Conservation (phyloP, 2,329 filamentous ascomycete species). For the Cladosporium sp. region DNA sequence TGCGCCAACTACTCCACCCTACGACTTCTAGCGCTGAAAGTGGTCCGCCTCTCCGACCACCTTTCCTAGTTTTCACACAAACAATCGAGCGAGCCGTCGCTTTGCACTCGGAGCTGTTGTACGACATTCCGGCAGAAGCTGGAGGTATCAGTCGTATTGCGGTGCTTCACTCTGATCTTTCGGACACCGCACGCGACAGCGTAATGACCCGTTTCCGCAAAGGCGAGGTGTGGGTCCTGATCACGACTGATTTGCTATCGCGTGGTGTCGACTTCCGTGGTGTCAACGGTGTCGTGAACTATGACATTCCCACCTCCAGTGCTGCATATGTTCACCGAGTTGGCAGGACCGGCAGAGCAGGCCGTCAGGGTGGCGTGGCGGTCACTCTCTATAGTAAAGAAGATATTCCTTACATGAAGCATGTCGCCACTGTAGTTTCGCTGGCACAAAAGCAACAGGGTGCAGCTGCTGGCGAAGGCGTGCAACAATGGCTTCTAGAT, state of each 20-base stretch:
- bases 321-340: conserved; percentile 92
- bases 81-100: conserved; percentile 89
- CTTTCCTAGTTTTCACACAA: conserved; percentile 94
- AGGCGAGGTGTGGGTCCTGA: conserved; percentile 93
- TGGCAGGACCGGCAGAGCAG: conserved; percentile 85
- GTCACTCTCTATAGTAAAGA: conserved; percentile 96
- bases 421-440: conserved; percentile 88
- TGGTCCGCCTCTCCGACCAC: conserved; percentile 65
- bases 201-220: conserved; percentile 89
- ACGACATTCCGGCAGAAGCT: conserved; percentile 87
- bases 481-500: conserved; percentile 86
- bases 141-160: conserved; percentile 83
- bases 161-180: conserved; percentile 83
- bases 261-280: conserved; percentile 93
- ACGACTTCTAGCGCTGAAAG: conserved; percentile 59
- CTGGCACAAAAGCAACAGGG: conserved; percentile 70
- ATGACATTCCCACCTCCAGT: conserved; percentile 89
- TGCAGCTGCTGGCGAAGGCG: conserved; percentile 46
- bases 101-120: conserved; percentile 84
- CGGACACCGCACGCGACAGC: conserved; percentile 69
- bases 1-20: conserved; percentile 86
- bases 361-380: conserved; percentile 80
- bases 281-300: conserved; percentile 95
- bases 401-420: conserved; percentile 86
- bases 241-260: conserved; percentile 90